Conservation (phyloP, 345 rosid species). For the Carallia brachiata region DNA sequence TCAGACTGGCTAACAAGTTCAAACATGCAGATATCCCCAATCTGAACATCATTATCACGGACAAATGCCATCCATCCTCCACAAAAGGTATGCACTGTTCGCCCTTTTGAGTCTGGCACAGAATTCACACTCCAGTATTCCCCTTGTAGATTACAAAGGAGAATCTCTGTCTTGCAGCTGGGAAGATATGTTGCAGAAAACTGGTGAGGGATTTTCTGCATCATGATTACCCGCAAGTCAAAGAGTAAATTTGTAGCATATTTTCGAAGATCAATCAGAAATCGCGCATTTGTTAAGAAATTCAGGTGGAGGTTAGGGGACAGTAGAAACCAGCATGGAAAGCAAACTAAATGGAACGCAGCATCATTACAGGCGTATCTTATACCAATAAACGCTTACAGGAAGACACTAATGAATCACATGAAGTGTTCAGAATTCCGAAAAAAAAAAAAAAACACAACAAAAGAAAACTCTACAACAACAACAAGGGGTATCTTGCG, state of each 20-base stretch:
- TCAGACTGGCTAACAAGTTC: conserved; percentile 51
- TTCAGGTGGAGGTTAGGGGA: too few relatives aligned
- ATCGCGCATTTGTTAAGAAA: too few relatives aligned
- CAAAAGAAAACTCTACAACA: too few relatives aligned
- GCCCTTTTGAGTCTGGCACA: conserved; percentile 60
- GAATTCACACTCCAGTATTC: conserved; percentile 58
- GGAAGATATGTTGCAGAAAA: conserved; percentile 56
- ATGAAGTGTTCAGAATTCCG: not conserved
- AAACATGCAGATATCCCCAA: conserved; percentile 59
- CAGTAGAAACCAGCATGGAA: too few relatives aligned
- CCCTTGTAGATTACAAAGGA: conserved; percentile 45
- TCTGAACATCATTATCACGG: conserved; percentile 47
- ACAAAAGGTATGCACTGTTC: conserved; percentile 50
- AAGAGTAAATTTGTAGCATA: not conserved
- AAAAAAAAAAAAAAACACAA: not conserved
- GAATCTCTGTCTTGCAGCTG: conserved; percentile 47
- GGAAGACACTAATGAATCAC: not conserved
- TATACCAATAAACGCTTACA: not conserved
- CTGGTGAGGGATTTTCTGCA: conserved; percentile 63
- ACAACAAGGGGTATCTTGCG: too few relatives aligned
- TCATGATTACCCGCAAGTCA: conserved; percentile 3
- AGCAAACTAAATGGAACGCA: too few relatives aligned
- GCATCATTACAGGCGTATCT: too few relatives aligned
- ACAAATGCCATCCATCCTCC: conserved; percentile 75
- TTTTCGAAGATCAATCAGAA: not conserved